A percentile compares a stretch with the other conserved stretches of the same genome.
These are phyloP conservation scores for Termitomyces sp. DNA, from an alignment of 1,284 basidiomycete genomes.

Conservation along the genomic window DNA sequence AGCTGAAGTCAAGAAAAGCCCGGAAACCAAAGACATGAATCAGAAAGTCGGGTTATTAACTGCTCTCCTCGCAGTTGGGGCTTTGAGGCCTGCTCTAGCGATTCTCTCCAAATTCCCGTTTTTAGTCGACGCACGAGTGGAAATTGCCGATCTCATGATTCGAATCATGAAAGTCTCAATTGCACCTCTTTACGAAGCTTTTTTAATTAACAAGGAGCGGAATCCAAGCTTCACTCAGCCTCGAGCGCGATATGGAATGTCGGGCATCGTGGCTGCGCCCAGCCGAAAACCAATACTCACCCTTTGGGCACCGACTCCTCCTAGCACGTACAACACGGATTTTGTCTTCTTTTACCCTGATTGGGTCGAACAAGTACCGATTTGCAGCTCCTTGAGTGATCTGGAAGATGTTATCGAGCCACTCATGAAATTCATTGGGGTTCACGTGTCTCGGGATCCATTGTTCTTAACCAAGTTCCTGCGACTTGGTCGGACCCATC, in stretches of 20 bases:
- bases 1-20: constrained; percentile 39
- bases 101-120: constrained; percentile 84
- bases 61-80: constrained; percentile 85
- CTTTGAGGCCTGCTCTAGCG: constrained; percentile 70
- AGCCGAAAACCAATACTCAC: constrained; percentile 60
- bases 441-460: constrained; percentile 71
- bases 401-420: constrained; percentile 71
- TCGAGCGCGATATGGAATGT: constrained; percentile 54
- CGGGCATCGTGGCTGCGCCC: constrained; percentile 46
- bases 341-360: constrained; percentile 89
- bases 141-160: constrained; percentile 82
- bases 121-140: constrained; percentile 77
- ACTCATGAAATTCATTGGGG: constrained; percentile 69
- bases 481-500: constrained; percentile 29
- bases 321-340: constrained; percentile 60
- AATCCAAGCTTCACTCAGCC: constrained; percentile 58
- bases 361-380: constrained; percentile 72
- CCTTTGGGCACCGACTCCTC: constrained; percentile 69
- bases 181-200: constrained; percentile 59
- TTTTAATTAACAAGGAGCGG: constrained; percentile 46
- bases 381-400: constrained; percentile 63
- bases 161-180: constrained; percentile 69
- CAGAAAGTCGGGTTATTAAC: constrained; percentile 80
- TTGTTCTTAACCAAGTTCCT: constrained; percentile 41
- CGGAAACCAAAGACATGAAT: constrained; percentile 57